Conservation (phyloP, 768 basidiomycete genomes). For the Macrolepiota fuliginosa region DNA sequence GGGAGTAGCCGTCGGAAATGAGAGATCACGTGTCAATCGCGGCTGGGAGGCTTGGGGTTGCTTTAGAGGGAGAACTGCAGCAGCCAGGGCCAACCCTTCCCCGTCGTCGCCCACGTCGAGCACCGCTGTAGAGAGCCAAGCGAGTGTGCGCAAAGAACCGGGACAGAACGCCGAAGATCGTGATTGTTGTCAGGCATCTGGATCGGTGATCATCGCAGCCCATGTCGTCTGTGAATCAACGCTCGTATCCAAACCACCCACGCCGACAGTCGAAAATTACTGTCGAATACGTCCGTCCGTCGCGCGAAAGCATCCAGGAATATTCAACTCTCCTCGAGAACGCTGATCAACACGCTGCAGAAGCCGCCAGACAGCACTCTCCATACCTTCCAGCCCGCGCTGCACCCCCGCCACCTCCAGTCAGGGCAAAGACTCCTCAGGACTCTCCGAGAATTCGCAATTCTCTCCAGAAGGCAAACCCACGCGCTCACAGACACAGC, state of each 20-base stretch:
- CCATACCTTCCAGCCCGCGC: conserved; percentile 35
- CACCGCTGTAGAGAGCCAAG: neutral
- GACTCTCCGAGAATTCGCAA: conserved; percentile 43
- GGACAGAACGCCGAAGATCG: neutral
- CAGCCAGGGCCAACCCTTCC: too few species aligned
- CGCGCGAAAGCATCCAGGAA: conserved; percentile 73
- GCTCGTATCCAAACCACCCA: conserved; percentile 37
- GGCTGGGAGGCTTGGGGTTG: neutral
- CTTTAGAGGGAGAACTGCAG: neutral
- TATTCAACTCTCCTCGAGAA: conserved; percentile 71
- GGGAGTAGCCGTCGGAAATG: too few species aligned
- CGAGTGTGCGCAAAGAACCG: too few species aligned
- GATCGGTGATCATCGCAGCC: conserved; percentile 14
- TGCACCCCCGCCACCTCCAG: conserved; percentile 33
- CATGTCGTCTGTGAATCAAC: conserved; percentile 47
- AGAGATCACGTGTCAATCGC: neutral
- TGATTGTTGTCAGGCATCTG: conserved; percentile 7
- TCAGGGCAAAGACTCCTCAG: conserved; percentile 46
- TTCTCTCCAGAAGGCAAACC: conserved; percentile 62
- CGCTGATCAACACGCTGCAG: conserved; percentile 53
- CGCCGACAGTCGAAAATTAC: conserved; percentile 60
- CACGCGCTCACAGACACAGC: conserved; percentile 51
- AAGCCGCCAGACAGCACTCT: conserved; percentile 36
- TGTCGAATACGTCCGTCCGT: conserved; percentile 75
- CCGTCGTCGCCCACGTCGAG: neutral